Conservation (phyloP, 2,329 filamentous ascomycete genomes). For the Trichoderma sp. region DNA sequence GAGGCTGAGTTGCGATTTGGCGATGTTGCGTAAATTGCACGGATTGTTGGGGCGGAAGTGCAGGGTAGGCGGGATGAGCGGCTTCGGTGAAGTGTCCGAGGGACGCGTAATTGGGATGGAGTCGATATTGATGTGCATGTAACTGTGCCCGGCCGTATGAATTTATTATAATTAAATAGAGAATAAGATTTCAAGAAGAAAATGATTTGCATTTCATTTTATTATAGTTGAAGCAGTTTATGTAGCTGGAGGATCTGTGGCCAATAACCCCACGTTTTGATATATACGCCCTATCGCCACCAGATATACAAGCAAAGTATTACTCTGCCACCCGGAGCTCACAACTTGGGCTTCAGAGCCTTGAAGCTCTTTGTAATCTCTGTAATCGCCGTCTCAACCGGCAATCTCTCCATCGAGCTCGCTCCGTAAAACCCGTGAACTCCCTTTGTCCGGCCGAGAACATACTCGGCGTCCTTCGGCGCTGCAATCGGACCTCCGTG, state of each 20-base stretch:
- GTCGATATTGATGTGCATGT: background rate
- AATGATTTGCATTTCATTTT: background rate
- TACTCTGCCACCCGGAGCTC: background rate
- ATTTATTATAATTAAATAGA: background rate
- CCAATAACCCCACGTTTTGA: background rate
- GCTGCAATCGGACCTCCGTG: conserved; percentile 68
- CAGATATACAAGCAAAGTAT: background rate
- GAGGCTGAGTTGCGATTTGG: background rate
- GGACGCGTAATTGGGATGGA: background rate
- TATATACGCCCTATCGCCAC: background rate
- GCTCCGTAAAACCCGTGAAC: conserved; percentile 73
- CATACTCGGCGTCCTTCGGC: conserved; percentile 61
- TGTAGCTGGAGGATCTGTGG: no score
- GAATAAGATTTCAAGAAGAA: background rate
- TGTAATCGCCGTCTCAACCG: conserved; percentile 64
- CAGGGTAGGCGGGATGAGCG: conserved; percentile 3
- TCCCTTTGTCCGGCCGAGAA: conserved; percentile 58
- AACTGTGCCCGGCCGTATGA: background rate
- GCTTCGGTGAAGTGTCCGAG: background rate
- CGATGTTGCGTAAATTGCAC: background rate
- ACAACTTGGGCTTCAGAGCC: background rate
- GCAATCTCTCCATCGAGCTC: conserved; percentile 67
- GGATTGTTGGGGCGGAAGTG: background rate
- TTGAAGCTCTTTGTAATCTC: conserved; percentile 35
- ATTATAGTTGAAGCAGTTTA: background rate